Evolutionary conservation across 2,329 filamentous ascomycete genomes (phyloP), one percentile per base, ranked within the genome.

Genomic region (Fusarium caatingaense): DNA sequence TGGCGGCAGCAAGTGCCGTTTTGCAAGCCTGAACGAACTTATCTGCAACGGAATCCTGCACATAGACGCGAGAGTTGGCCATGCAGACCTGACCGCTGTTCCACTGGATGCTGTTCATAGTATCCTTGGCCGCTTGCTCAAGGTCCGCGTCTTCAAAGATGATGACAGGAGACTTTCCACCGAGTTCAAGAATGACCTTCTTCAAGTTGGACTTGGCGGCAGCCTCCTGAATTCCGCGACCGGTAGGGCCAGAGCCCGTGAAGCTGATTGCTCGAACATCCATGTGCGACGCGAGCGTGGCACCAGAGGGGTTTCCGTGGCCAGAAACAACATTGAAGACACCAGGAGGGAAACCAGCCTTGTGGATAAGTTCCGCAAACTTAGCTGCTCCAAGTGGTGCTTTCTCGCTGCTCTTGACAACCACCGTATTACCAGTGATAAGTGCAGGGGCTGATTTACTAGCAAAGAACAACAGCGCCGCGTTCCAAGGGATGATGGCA

Each of bases 271-370:
- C 93, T 71, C 92, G 88, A 30, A 95, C 87, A 49, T 87, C 86
- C 63, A 88, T 83, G 78, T 95, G 92, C 34, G 85, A 82, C 1
- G 90, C 88, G 8, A 95, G 83, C 1, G 89, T 87, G 6, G 87
- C 85, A 18, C 92, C 92, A 1, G 91, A 88, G 44, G 88, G 87
- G 18, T 84, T 82, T 5, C 92, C 92, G 68, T 90, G 86, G 2
- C 92, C 92, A 50, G 91, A 92, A 27, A 94, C 74, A 58, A 94
- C 85, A 77, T 93, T 94, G 73, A 94, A 82, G 11, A 93, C 91
- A 32, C 92, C 92, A 0, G 91, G 87, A 3, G 92, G 92, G 74
- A 94, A 93, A 0, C 92, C 92, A 5, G 91, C 91, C 71, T 93
- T 85, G 65, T 88, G 86, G 66, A 93, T 84, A 18, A 94, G 81